Percentiles rank a stretch among this genome's conserved stretches.
phyloP scores from a whole-genome alignment of 176 grass and related monocot species.

The Oryza nivara region DNA sequence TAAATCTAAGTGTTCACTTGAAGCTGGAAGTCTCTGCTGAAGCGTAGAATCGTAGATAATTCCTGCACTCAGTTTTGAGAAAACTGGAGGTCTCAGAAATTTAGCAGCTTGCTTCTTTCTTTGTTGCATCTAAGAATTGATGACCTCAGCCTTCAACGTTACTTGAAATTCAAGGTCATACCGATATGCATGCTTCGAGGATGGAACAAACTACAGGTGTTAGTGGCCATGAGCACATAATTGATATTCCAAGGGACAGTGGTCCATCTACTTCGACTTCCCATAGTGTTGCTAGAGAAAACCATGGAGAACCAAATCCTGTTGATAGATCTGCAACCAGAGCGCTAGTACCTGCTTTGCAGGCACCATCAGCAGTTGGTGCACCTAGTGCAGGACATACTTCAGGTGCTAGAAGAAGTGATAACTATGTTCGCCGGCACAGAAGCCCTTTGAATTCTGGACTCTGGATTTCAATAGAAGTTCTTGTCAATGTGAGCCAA shows the following conservation, averaged over 20 bases:
- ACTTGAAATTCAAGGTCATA: constrained; percentile 34
- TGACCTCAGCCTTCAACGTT: constrained; percentile 15
- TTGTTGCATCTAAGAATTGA: constrained; percentile 33
- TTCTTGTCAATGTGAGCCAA: constrained; percentile 90
- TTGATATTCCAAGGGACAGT: constrained; percentile 66
- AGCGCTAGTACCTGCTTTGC: constrained; percentile 50
- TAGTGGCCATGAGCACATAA: constrained; percentile 65
- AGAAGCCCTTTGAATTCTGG: constrained; percentile 96
- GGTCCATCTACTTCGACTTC: constrained; percentile 46
- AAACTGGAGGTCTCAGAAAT: not conserved
- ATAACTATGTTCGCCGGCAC: constrained; percentile 56
- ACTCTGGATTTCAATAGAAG: constrained; percentile 94
- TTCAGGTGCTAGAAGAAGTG: constrained; percentile 61
- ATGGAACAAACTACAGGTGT: constrained; percentile 58
- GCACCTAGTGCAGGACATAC: constrained; percentile 50
- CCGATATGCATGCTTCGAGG: constrained; percentile 28
- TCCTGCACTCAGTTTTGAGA: not conserved
- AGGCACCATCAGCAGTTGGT: constrained; percentile 52
- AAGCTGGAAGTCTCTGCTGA: constrained; percentile 25
- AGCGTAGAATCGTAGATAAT: constrained; percentile 2
- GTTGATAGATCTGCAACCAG: constrained; percentile 57
- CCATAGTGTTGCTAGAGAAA: constrained; percentile 45
- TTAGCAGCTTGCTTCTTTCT: constrained; percentile 29
- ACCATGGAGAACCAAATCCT: constrained; percentile 49
- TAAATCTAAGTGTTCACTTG: constrained; percentile 11